Base-by-base conservation (phyloP, 192 early-diverging fungal species). In the Pilaira anomala region DNA sequence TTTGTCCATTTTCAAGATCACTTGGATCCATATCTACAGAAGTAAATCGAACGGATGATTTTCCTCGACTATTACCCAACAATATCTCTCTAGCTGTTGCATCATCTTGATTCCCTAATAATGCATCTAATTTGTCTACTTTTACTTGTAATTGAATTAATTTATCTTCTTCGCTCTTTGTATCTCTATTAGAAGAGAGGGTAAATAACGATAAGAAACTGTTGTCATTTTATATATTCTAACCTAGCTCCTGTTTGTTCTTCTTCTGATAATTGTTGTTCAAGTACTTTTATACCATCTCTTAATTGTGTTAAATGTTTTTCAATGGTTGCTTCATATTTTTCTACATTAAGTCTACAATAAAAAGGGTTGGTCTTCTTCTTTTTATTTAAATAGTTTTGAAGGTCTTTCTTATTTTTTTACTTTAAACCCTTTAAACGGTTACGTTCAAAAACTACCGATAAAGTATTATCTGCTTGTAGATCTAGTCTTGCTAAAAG, bases 141-240 rank as follows among this genome's bases (percentile, higher is more conserved):
- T 85, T 76, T 26, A 84, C 78, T 50, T 83, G 81, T 36, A 89
- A 53, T 54, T 82, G 72, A 49, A 91, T 77, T 14, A 91, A 55
- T 57, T 78, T 73, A 66, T 83, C 80, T 76, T 91, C 89, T 78
- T 82, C 80, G 53, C 71, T 62, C 40, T 81, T 76, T 21, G 64
- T 68, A 55, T 65, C 59, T 48, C 72, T 74, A 65, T 45, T 64
- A n/a, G n/a, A n/a, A n/a, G n/a, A n/a, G 12, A 13, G n/a, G n/a
- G n/a, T n/a, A n/a, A n/a, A n/a, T n/a, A n/a, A n/a, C n/a, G n/a
- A n/a, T n/a, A n/a, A n/a, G n/a, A n/a, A 25, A 30, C 7, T 24
- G 5, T 24, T 24, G 22, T 50, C 78, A 46, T 76, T n/a, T n/a
- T n/a, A n/a, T n/a, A n/a, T n/a, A n/a, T n/a, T n/a, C n/a, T n/a